phyloP scores from a whole-genome alignment of 352 stramenopile species.

The Phytophthora litchii region DNA sequence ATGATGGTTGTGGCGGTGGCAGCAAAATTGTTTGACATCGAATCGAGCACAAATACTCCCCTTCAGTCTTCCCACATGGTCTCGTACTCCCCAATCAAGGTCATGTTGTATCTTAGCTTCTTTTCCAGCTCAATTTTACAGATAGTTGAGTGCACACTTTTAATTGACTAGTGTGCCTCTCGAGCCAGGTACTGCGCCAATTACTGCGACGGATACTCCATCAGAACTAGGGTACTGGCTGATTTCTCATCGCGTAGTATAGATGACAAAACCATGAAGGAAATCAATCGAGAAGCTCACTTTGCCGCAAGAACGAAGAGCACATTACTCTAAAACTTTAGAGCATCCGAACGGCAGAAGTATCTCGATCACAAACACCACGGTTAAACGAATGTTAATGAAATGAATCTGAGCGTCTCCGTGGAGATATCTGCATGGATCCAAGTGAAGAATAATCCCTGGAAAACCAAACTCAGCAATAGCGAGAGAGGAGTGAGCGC shows the following conservation, averaged over 20 bases:
- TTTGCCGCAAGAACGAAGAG: constrained; percentile 41
- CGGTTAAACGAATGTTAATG: constrained; percentile 28
- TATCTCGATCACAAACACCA: constrained; percentile 46
- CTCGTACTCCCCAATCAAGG: no score
- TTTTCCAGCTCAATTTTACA: no score
- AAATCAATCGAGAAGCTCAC: constrained; percentile 53
- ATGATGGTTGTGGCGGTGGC: no score
- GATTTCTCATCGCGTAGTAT: constrained; percentile 1
- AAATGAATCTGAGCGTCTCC: constrained; percentile 20
- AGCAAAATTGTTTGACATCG: no score
- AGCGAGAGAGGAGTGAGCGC: constrained; percentile 19
- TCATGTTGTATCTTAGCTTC: no score
- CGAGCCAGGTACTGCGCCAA: constrained; percentile 28
- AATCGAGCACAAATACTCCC: no score
- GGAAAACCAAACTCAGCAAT: constrained; percentile 33
- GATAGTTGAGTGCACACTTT: no score
- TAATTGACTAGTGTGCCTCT: no score
- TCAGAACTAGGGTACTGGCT: constrained; percentile 37
- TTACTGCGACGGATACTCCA: constrained; percentile 50
- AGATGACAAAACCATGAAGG: constrained; percentile 45
- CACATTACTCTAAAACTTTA: constrained; percentile 11
- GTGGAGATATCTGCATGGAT: constrained; percentile 18
- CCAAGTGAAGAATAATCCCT: constrained; percentile 35
- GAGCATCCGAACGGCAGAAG: constrained; percentile 30
- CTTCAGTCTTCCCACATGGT: no score